Evolutionary conservation across 768 basidiomycete genomes (phyloP), one percentile per base, ranked within the genome.

Genomic region (Leccinum broughii): DNA sequence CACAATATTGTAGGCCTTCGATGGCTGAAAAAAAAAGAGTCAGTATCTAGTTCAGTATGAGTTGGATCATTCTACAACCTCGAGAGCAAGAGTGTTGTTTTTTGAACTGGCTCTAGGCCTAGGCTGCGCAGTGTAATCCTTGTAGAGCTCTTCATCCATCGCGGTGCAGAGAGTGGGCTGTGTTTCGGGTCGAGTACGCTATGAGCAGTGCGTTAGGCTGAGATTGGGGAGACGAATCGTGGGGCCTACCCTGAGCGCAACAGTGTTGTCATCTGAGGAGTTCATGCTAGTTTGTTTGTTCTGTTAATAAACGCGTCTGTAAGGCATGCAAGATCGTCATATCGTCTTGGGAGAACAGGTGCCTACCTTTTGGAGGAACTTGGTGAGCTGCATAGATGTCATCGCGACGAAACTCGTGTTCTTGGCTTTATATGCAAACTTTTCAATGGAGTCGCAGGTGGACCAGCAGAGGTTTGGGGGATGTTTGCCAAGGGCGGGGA

Each of bases 1-100:
- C 15, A 81, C 68, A n/a, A 81, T 54, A 54, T 81, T 81, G 28
- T 61, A 68, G 28, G 17, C 22, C 35, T 59, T 60, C 4, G 30
- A 28, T 17, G 39, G 9, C 65, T 67, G 44, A 58, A 39, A 52
- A 17, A 4, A 22, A 13, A 17, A n/a, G 30, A 1, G 30, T 67
- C 15, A 39, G 37, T 11, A 48, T 32, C 3, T 14, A 26, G 9
- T n/a, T 7, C 15, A 50, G 44, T 20, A 4, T 17, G 26, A 48
- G n/a, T 1, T 10, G 11, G 35, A 56, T 5, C 11, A 35, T 10
- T n/a, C 15, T 49, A 64, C 56, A 15, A 72, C 68, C 59, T 66
- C 55, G 50, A 11, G 35, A 41, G 13, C 1, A 24, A 6, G 20
- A 48, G 24, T 50, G 11, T 15, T 11, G 5, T 10, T 13, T 55